phyloP scores from a whole-genome alignment of 306 rosid genomes.

The Quercus alba region DNA sequence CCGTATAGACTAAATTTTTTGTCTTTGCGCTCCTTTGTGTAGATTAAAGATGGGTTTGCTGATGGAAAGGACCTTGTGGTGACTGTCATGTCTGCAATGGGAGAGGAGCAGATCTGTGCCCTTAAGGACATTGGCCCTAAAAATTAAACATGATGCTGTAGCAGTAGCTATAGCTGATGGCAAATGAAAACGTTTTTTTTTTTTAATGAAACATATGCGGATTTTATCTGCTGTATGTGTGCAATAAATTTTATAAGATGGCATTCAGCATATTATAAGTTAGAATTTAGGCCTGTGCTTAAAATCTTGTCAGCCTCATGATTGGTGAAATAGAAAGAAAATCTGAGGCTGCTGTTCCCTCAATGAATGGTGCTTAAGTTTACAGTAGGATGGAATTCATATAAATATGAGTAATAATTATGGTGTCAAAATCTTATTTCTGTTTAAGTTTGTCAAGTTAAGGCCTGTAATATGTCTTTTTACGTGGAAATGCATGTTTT shows the following conservation, averaged over 20 bases:
- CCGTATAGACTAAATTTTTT: neutral
- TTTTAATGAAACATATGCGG: constrained; percentile 13
- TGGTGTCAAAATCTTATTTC: neutral
- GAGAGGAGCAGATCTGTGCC: constrained; percentile 73
- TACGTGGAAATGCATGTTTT: neutral
- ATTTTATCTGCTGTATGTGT: constrained; percentile 31
- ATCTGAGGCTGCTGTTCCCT: neutral
- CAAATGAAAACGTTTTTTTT: neutral
- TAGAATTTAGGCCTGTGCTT: constrained; percentile 23
- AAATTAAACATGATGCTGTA: constrained; percentile 42
- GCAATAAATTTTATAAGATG: constrained; percentile 37
- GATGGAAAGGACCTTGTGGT: constrained; percentile 77
- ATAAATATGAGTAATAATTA: neutral
- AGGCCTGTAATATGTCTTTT: neutral
- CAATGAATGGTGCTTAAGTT: neutral
- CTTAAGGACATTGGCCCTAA: constrained; percentile 74
- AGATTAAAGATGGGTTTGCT: constrained; percentile 71
- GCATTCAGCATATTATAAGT: constrained; percentile 15
- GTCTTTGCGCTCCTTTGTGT: constrained; percentile 1
- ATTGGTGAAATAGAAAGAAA: neutral
- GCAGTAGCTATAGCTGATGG: constrained; percentile 36
- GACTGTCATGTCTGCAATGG: constrained; percentile 79
- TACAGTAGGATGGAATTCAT: constrained; percentile 12
- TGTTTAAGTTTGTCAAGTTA: neutral
- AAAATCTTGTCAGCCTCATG: constrained; percentile 17